These are phyloP conservation scores for Clitopilus passeckerianus DNA, from an alignment of 768 basidiomycete species.

Conservation along the genomic window DNA sequence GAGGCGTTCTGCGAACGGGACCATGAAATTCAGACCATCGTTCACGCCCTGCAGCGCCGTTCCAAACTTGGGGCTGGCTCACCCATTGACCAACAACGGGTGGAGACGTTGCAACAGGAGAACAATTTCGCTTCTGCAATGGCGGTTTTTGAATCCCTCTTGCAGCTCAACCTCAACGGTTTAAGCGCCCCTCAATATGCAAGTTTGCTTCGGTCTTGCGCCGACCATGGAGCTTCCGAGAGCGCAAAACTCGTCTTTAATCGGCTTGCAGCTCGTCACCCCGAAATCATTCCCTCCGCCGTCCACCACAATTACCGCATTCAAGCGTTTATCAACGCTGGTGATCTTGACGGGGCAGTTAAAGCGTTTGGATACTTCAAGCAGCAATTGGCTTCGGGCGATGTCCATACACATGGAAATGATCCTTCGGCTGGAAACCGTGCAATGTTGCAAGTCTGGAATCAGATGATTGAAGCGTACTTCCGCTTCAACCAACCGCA, in stretches of 20 bases:
- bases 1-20: slow-evolving; percentile 62
- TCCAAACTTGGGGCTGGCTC: slow-evolving; percentile 21
- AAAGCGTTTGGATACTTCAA: slow-evolving; percentile 62
- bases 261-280: slow-evolving; percentile 45
- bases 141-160: slow-evolving; percentile 63
- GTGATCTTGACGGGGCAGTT: slow-evolving; percentile 42
- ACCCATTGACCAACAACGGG: slow-evolving; percentile 28
- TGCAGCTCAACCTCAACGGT: slow-evolving; percentile 25
- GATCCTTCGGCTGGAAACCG: slow-evolving; percentile 5
- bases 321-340: slow-evolving; percentile 46
- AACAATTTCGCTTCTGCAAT: slow-evolving; percentile 69
- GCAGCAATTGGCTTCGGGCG: background rate
- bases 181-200: slow-evolving; percentile 39
- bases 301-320: slow-evolving; percentile 52
- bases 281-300: slow-evolving; percentile 24
- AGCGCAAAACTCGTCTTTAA: slow-evolving; percentile 62
- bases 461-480: slow-evolving; percentile 72
- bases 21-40: slow-evolving; percentile 47
- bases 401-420: background rate
- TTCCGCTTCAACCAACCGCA: slow-evolving; percentile 60
- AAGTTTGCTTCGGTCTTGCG: slow-evolving; percentile 58
- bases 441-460: slow-evolving; percentile 54
- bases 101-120: slow-evolving; percentile 37
- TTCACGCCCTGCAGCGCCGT: slow-evolving; percentile 34
- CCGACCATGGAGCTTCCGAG: slow-evolving; percentile 48